Evolutionary conservation across 2,329 filamentous ascomycete species (phyloP).

Genomic region (Lachnellula cervina): DNA sequence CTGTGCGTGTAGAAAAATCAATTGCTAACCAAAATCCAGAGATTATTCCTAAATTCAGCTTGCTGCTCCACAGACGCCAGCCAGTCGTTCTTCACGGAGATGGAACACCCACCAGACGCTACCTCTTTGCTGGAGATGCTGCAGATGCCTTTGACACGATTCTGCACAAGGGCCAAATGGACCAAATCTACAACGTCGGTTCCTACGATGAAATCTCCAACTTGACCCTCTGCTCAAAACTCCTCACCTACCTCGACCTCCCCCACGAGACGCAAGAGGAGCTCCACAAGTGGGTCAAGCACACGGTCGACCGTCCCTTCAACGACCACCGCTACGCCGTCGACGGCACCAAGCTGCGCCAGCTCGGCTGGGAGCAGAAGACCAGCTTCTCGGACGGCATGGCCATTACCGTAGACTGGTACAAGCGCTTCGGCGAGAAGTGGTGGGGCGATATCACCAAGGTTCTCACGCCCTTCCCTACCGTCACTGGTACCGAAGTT

Average conservation of each 20-base stretch:
- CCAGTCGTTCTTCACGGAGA: constrained; percentile 73
- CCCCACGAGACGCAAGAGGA: constrained; percentile 46
- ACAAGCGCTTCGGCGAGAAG: constrained; percentile 56
- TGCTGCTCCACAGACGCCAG: constrained; percentile 60
- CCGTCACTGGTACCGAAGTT: constrained; percentile 52
- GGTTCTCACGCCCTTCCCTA: constrained; percentile 63
- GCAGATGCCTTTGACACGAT: constrained; percentile 81
- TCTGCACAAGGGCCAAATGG: constrained; percentile 68
- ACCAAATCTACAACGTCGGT: constrained; percentile 78
- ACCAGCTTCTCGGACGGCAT: constrained; percentile 61
- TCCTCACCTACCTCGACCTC: constrained; percentile 60
- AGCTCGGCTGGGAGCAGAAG: constrained; percentile 66
- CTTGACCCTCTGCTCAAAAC: constrained; percentile 58
- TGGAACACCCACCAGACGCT: constrained; percentile 68
- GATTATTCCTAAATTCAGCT: constrained; percentile 79
- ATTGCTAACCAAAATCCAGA: constrained; percentile 43
- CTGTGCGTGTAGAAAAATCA: neutral
- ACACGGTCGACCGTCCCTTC: constrained; percentile 73
- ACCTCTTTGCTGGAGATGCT: constrained; percentile 74
- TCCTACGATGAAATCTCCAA: constrained; percentile 76
- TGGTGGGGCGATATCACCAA: constrained; percentile 72
- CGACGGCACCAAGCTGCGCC: constrained; percentile 61
- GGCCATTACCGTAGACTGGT: constrained; percentile 64
- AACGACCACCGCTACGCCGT: constrained; percentile 72
- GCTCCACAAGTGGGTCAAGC: constrained; percentile 62